Conservation (phyloP, 306 rosid genomes). For the Carpinus viminea region DNA sequence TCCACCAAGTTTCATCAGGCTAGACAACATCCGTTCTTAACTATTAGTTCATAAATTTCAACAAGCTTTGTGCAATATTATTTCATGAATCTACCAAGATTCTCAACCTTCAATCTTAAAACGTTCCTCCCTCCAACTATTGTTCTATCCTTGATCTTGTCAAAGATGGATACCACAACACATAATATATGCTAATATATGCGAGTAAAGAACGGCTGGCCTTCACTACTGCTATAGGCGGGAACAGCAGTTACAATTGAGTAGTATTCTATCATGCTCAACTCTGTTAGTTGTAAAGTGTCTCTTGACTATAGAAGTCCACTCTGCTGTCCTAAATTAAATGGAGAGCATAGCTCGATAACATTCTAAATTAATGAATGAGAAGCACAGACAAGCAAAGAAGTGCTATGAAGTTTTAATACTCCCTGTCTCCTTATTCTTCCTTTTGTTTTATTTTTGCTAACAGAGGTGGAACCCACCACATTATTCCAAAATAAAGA, state of each 20-base stretch:
- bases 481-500: conserved; percentile 8
- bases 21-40: neutral
- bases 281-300: neutral
- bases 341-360: neutral
- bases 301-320: neutral
- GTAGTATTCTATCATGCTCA: neutral
- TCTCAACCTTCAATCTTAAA: neutral
- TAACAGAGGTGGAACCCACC: neutral
- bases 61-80: neutral
- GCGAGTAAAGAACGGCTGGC: neutral
- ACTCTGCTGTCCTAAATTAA: neutral
- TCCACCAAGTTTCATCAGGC: neutral
- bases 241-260: neutral
- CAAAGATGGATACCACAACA: neutral
- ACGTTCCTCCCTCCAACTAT: neutral
- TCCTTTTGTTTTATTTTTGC: neutral
- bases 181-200: neutral
- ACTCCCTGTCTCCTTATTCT: neutral
- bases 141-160: neutral
- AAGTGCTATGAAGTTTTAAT: neutral
- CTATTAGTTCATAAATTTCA: neutral
- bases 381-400: neutral
- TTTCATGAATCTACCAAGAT: neutral
- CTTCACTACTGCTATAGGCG: neutral
- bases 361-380: neutral